A percentile compares a stretch with the other conserved stretches of the same genome.
phyloP scores from a whole-genome alignment of 2,329 filamentous ascomycete species.

The Botrytis paeoniae region DNA sequence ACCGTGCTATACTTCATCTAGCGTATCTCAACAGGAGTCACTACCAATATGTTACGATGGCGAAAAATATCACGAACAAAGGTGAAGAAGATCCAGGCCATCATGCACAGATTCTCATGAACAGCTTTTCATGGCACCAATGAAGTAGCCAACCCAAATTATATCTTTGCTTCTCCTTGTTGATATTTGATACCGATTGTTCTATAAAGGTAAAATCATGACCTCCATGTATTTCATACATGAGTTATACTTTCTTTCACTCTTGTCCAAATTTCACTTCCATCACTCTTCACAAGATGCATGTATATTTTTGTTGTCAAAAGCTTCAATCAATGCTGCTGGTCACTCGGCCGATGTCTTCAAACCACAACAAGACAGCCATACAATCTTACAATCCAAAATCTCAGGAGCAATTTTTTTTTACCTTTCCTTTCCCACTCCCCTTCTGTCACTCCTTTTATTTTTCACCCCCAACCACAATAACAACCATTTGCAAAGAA shows the following conservation, averaged over 20 bases:
- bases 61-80: background rate
- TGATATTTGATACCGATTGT: too few relatives aligned
- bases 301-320: background rate
- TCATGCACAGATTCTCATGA: background rate
- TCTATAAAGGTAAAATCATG: too few relatives aligned
- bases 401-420: background rate
- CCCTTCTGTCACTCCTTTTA: background rate
- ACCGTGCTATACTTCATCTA: background rate
- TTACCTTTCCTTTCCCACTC: too few relatives aligned
- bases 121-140: background rate
- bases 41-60: too few relatives aligned
- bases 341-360: background rate
- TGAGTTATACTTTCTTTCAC: background rate
- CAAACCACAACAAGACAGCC: background rate
- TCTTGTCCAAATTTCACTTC: background rate
- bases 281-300: background rate
- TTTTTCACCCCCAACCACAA: background rate
- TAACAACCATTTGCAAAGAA: background rate
- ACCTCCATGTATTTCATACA: background rate
- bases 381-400: background rate
- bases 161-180: background rate
- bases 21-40: background rate
- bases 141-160: background rate
- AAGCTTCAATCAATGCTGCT: background rate
- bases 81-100: background rate